A percentile compares a stretch with the other conserved stretches of the same genome.
Conservation (phyloP, 768 basidiomycete species). For the Mycena filopes region DNA sequence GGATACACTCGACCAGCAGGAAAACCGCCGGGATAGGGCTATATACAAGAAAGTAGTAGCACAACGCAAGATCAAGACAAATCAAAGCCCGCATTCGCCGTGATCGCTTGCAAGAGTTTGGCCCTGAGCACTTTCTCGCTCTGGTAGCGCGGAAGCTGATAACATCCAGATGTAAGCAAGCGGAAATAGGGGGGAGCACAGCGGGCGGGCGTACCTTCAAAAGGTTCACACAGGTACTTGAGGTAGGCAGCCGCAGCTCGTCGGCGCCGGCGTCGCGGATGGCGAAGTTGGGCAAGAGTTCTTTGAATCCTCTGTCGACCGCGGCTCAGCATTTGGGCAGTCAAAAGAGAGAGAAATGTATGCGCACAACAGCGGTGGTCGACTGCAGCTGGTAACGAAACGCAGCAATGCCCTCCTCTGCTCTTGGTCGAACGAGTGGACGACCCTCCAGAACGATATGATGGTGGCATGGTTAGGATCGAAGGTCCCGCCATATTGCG, state of each 20-base stretch:
- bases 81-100: constrained; percentile 91
- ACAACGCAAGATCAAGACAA: constrained; percentile 67
- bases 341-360: not conserved
- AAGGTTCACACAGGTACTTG: constrained; percentile 92
- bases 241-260: constrained; percentile 73
- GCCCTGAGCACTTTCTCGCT: constrained; percentile 70
- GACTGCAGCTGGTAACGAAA: constrained; percentile 93
- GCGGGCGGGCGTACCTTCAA: constrained; percentile 69
- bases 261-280: constrained; percentile 87
- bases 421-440: constrained; percentile 82
- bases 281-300: constrained; percentile 87
- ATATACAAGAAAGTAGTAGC: constrained; percentile 13
- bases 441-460: constrained; percentile 86
- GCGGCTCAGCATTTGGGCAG: constrained; percentile 6
- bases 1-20: constrained; percentile 17
- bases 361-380: constrained; percentile 85
- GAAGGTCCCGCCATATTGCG: constrained; percentile 86
- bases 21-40: not conserved
- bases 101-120: constrained; percentile 90
- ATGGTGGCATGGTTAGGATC: constrained; percentile 79
- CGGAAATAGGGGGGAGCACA: not conserved
- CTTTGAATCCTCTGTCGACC: constrained; percentile 78
- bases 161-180: not conserved
- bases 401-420: constrained; percentile 82
- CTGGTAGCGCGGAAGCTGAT: constrained; percentile 76